phyloP scores from a whole-genome alignment of 805 yeast genomes.

The fission yeast (Schizosaccharomyces pombe) region ASM294v3 CU329670.1:3234501-3235000 shows the following conservation, averaged over 20 bases:
- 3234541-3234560: slow-evolving; percentile 53
- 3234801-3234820: slow-evolving; percentile 36
- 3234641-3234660: slow-evolving; percentile 21
- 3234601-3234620: slow-evolving; percentile 3
- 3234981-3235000: slow-evolving; percentile 36
- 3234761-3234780: slow-evolving; percentile 72
- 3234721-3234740: slow-evolving; percentile 48
- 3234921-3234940: slow-evolving; percentile 82
- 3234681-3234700: slow-evolving; percentile 34
- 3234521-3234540: slow-evolving; percentile 58
- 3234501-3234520: slow-evolving; percentile 30
- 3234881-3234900: slow-evolving; percentile 37
- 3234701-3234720: slow-evolving; percentile 18
- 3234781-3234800: slow-evolving; percentile 39
- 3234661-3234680: slow-evolving; percentile 27
- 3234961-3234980: slow-evolving; percentile 62
- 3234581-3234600: slow-evolving; percentile 17
- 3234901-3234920: slow-evolving; percentile 66
- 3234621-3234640: slow-evolving; percentile 13
- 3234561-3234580: slow-evolving; percentile 53
- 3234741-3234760: slow-evolving; percentile 76
- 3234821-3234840: slow-evolving; percentile 21
- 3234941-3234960: slow-evolving; percentile 99
- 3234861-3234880: slow-evolving; percentile 6
- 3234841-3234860: slow-evolving; percentile 8